Conservation (phyloP, 2,329 filamentous ascomycete species). For the Exserohilum rostratum region DNA sequence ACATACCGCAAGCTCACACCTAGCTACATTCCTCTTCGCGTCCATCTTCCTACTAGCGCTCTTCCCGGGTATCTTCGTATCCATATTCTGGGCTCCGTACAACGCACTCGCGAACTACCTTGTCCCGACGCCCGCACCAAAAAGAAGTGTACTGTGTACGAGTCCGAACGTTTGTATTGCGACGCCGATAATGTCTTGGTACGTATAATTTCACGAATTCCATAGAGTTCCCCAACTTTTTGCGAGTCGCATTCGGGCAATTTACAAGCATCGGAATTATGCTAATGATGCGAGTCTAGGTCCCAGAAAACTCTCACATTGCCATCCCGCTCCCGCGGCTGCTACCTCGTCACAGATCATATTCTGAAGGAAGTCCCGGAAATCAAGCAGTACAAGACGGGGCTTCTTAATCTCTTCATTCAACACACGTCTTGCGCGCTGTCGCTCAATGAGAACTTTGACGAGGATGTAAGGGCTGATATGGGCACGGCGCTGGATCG, state of each 20-base stretch:
- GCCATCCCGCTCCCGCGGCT: slow-evolving; percentile 76
- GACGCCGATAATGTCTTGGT: slow-evolving; percentile 41
- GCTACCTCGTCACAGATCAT: slow-evolving; percentile 85
- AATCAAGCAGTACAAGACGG: slow-evolving; percentile 78
- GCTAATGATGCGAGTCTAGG: too few species aligned
- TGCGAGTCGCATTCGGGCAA: too few species aligned
- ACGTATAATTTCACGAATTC: slow-evolving; percentile 1
- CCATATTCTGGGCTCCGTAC: slow-evolving; percentile 48
- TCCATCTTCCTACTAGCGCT: slow-evolving; percentile 58
- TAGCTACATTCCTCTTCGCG: slow-evolving; percentile 55
- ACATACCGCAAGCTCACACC: slow-evolving; percentile 39
- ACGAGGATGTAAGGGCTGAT: slow-evolving; percentile 83
- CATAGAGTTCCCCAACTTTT: too few species aligned
- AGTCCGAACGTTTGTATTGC: slow-evolving; percentile 36
- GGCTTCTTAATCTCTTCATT: slow-evolving; percentile 79
- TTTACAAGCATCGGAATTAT: too few species aligned
- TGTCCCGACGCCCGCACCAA: slow-evolving; percentile 26
- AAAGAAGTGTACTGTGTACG: slow-evolving; percentile 29
- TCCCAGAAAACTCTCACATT: slow-evolving; percentile 85
- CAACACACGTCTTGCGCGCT: slow-evolving; percentile 95
- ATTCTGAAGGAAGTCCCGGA: slow-evolving; percentile 76
- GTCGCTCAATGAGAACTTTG: slow-evolving; percentile 90
- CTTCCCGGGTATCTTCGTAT: slow-evolving; percentile 56
- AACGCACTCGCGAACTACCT: slow-evolving; percentile 34
- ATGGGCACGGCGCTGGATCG: slow-evolving; percentile 94